These are phyloP conservation scores for Moricandia arvensis DNA, from an alignment of 345 rosid species.

Conservation along the genomic window DNA sequence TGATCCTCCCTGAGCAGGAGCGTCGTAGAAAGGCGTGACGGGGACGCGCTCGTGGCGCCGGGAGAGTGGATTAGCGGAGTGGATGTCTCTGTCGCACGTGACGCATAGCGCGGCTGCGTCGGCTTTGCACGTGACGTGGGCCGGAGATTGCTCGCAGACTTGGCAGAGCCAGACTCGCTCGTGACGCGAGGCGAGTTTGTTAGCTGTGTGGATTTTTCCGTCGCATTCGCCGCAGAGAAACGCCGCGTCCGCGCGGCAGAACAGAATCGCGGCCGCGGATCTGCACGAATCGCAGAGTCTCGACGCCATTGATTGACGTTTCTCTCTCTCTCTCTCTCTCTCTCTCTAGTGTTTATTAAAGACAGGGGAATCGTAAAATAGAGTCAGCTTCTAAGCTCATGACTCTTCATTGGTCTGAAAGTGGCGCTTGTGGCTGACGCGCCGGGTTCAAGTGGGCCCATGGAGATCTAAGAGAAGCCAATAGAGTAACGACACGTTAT, in stretches of 20 bases:
- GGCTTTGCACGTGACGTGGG: constrained; percentile 90
- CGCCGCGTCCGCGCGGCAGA: constrained; percentile 82
- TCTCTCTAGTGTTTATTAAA: not conserved
- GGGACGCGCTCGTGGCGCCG: constrained; percentile 84
- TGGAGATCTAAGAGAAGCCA: constrained; percentile 43
- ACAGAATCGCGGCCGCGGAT: constrained; percentile 69
- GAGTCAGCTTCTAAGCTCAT: constrained; percentile 18
- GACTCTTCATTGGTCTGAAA: constrained; percentile 27
- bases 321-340: constrained; percentile 4
- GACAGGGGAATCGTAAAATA: not conserved
- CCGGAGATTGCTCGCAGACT: constrained; percentile 94
- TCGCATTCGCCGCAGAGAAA: constrained; percentile 83
- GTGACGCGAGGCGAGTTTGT: constrained; percentile 92
- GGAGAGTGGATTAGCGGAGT: constrained; percentile 88
- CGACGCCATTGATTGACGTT: constrained; percentile 50
- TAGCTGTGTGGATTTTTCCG: constrained; percentile 73
- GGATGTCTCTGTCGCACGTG: constrained; percentile 89
- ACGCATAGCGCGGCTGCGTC: constrained; percentile 92
- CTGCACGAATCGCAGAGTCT: constrained; percentile 85
- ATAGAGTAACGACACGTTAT: constrained; percentile 38
- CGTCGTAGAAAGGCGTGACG: constrained; percentile 60
- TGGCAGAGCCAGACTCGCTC: constrained; percentile 87
- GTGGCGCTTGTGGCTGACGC: constrained; percentile 2
- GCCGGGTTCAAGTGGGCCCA: constrained; percentile 41
- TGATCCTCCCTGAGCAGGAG: constrained; percentile 18